These are phyloP conservation scores for Canna indica DNA, from an alignment of 176 grass and related monocot genomes.

Conservation along the genomic window DNA sequence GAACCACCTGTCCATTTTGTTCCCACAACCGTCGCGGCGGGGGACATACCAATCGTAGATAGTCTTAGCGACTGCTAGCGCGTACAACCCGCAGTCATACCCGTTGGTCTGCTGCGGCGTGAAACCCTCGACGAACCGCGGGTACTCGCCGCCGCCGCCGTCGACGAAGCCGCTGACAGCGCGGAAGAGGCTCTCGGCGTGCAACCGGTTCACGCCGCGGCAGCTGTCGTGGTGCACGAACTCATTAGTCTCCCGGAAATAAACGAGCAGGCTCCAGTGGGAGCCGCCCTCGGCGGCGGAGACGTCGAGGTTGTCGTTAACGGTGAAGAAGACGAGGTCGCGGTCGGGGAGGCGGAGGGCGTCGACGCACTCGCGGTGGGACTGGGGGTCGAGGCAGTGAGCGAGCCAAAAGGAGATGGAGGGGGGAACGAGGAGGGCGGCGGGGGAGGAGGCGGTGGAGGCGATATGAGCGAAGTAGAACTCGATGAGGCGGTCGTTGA, in stretches of 20 bases:
- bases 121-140: constrained; percentile 39
- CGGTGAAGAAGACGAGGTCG: constrained; percentile 48
- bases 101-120: constrained; percentile 56
- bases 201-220: constrained; percentile 28
- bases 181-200: constrained; percentile 28
- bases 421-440: constrained; percentile 51
- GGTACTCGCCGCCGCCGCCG: background rate
- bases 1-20: constrained; percentile 39
- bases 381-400: constrained; percentile 35
- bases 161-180: constrained; percentile 22
- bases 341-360: constrained; percentile 41
- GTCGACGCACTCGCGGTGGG: constrained; percentile 28
- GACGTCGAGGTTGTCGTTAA: constrained; percentile 55
- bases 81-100: constrained; percentile 72
- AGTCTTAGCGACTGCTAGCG: constrained; percentile 47
- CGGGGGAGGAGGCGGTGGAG: background rate
- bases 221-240: constrained; percentile 78
- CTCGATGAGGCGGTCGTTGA: constrained; percentile 70
- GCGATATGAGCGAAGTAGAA: constrained; percentile 47
- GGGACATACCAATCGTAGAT: constrained; percentile 50
- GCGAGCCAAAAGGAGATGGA: constrained; percentile 64
- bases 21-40: background rate
- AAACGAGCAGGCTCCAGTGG: constrained; percentile 54
- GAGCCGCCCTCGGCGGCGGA: constrained; percentile 41
- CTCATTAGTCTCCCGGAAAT: background rate